phyloP scores from a whole-genome alignment of 148 eudicot genomes.

The Vaccinium corymbosum region DNA sequence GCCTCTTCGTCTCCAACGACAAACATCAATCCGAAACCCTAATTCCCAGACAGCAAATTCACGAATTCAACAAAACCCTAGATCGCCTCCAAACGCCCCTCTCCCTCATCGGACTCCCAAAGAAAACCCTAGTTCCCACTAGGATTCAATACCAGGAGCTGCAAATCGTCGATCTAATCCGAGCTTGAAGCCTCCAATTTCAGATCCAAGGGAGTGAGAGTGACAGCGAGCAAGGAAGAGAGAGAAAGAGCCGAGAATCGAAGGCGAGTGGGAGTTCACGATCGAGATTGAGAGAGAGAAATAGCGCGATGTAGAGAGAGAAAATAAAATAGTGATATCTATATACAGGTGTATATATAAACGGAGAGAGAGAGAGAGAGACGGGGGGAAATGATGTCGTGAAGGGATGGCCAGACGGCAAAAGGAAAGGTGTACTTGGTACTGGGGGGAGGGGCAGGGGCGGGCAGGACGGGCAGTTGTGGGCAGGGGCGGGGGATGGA shows the following conservation, averaged over 20 bases:
- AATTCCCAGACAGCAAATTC: background rate
- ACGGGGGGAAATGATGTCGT: constrained; percentile 17
- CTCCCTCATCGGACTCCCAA: constrained; percentile 3
- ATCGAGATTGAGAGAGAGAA: constrained; percentile 23
- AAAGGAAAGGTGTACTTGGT: constrained; percentile 32
- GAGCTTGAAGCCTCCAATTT: background rate
- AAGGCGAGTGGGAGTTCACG: constrained; percentile 14
- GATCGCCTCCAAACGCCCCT: constrained; percentile 13
- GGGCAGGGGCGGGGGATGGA: background rate
- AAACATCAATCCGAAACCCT: constrained; percentile 25
- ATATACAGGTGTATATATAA: background rate
- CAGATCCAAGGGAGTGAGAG: constrained; percentile 9
- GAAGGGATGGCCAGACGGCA: constrained; percentile 27
- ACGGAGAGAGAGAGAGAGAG: background rate
- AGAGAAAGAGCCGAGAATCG: constrained; percentile 19
- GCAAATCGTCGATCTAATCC: background rate
- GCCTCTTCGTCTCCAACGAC: background rate
- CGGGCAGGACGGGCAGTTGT: constrained; percentile 20
- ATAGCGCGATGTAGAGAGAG: background rate
- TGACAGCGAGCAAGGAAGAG: background rate
- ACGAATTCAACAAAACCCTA: constrained; percentile 15
- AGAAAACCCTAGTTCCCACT: constrained; percentile 18
- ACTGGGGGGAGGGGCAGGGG: constrained; percentile 24
- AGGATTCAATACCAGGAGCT: background rate
- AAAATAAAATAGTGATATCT: constrained; percentile 4